Percentiles rank a stretch among this genome's conserved stretches.
phyloP scores from a whole-genome alignment of 768 basidiomycete genomes.

The Lentinula edodes region DNA sequence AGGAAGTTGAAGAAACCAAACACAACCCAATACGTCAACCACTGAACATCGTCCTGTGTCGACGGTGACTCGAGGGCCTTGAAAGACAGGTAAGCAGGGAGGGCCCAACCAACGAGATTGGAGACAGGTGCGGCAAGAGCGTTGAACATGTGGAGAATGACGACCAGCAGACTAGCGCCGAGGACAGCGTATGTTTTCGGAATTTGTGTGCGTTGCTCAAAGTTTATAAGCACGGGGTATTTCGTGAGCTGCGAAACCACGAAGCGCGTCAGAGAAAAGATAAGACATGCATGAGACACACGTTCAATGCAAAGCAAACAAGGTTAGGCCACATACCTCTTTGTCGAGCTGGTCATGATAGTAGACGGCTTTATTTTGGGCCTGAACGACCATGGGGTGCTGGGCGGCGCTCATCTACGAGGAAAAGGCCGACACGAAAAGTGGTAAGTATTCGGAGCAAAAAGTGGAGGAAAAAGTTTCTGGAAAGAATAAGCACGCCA shows the following conservation, averaged over 20 bases:
- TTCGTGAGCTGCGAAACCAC: conserved; percentile 56
- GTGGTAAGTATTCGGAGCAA: not conserved
- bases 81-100: conserved; percentile 94
- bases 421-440: not conserved
- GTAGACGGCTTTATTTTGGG: conserved; percentile 73
- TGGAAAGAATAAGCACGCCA: conserved; percentile 1
- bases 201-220: conserved; percentile 88
- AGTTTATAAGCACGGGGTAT: conserved; percentile 76
- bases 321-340: conserved; percentile 56
- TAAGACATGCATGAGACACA: conserved; percentile 4
- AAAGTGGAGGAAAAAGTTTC: not conserved
- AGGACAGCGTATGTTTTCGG: conserved; percentile 91
- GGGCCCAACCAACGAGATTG: conserved; percentile 89
- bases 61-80: conserved; percentile 88
- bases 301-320: not conserved
- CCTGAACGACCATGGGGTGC: conserved; percentile 84
- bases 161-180: conserved; percentile 60
- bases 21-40: conserved; percentile 97
- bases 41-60: conserved; percentile 83
- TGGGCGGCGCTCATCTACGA: conserved; percentile 70
- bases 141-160: conserved; percentile 80
- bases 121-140: conserved; percentile 89
- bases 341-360: conserved; percentile 92
- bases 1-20: conserved; percentile 93
- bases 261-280: conserved; percentile 4